phyloP scores from a whole-genome alignment of 164 flowering plant genomes.

The Brasenia schreberi region DNA sequence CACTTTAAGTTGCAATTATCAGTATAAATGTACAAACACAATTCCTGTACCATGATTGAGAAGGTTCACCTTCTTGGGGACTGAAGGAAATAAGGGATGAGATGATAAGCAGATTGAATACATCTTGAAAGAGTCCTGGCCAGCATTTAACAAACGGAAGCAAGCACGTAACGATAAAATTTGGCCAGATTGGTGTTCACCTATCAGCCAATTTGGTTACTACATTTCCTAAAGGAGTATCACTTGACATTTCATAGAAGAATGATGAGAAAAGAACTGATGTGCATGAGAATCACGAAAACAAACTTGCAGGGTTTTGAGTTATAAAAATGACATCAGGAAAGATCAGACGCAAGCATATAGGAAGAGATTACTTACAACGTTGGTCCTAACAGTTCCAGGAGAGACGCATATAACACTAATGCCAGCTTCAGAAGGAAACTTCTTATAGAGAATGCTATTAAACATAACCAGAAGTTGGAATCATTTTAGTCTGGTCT shows the following conservation, averaged over 20 bases:
- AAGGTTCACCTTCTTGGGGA: conserved; percentile 63
- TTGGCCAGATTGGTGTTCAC: too few relatives aligned
- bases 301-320: conserved; percentile 1
- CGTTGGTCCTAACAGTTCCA: conserved; percentile 90
- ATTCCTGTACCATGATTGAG: background rate
- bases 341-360: background rate
- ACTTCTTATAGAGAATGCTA: conserved; percentile 63
- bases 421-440: conserved; percentile 91
- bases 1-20: background rate
- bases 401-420: conserved; percentile 82
- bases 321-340: background rate
- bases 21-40: background rate
- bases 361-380: conserved; percentile 40
- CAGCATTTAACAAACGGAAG: conserved; percentile 25
- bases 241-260: too few relatives aligned
- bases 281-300: background rate
- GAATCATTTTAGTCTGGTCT: background rate
- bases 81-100: conserved; percentile 83
- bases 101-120: conserved; percentile 69
- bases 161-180: background rate
- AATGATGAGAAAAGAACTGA: too few relatives aligned
- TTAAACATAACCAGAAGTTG: conserved; percentile 84
- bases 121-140: conserved; percentile 84
- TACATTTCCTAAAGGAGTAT: too few relatives aligned
- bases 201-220: too few relatives aligned